phyloP scores from a whole-genome alignment of 2,329 filamentous ascomycete species.

The Huntiella omanensis region DNA sequence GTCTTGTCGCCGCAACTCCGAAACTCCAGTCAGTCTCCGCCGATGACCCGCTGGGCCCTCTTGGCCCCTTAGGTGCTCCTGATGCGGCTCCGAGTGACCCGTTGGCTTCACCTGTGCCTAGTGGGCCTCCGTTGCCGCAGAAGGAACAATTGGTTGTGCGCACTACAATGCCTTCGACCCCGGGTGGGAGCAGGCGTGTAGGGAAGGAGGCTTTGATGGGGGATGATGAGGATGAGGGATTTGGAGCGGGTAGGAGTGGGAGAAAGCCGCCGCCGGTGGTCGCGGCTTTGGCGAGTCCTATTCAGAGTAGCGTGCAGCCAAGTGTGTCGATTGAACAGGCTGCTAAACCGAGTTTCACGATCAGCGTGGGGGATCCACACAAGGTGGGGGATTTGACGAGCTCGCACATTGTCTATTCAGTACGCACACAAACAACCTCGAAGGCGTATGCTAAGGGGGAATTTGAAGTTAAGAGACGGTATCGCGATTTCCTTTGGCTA shows the following conservation, averaged over 20 bases:
- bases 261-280: constrained; percentile 49
- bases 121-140: constrained; percentile 48
- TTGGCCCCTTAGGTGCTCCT: constrained; percentile 45
- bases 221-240: constrained; percentile 31
- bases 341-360: constrained; percentile 76
- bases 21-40: constrained; percentile 53
- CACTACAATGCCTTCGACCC: constrained; percentile 30
- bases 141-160: constrained; percentile 47
- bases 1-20: constrained; percentile 56
- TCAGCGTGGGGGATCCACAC: constrained; percentile 86
- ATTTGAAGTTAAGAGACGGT: constrained; percentile 83
- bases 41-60: constrained; percentile 51
- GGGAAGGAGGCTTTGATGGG: constrained; percentile 44
- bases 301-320: constrained; percentile 39
- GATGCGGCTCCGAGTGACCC: constrained; percentile 21
- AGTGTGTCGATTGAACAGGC: constrained; percentile 87
- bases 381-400: constrained; percentile 95
- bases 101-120: constrained; percentile 21
- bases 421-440: constrained; percentile 82
- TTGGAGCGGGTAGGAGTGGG: constrained; percentile 24
- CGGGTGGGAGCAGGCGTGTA: constrained; percentile 24
- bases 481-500: constrained; percentile 93
- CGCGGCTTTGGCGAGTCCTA: constrained; percentile 32
- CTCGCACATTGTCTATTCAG: constrained; percentile 94
- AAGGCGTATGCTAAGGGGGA: constrained; percentile 88